Evolutionary conservation across 495 filamentous ascomycete genomes (phyloP).

Genomic region (Parathielavia hyrcaniae): DNA sequence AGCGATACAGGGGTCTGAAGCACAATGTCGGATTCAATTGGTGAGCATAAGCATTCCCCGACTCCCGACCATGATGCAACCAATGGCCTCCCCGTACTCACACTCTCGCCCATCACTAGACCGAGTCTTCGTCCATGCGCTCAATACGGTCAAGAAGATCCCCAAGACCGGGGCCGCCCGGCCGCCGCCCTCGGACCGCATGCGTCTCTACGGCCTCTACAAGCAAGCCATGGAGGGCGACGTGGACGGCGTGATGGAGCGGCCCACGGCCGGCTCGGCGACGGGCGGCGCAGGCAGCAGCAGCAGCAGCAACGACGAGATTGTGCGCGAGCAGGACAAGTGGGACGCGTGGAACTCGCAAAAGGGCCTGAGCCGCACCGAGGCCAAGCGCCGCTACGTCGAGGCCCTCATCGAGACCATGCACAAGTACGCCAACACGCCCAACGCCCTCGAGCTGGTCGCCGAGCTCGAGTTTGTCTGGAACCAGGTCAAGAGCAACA

Average conservation of each 20-base stretch:
- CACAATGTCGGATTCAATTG: slow-evolving; percentile 24
- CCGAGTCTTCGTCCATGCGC: slow-evolving; percentile 95
- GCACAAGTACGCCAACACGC: slow-evolving; percentile 83
- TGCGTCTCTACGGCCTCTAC: slow-evolving; percentile 93
- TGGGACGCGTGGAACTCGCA: slow-evolving; percentile 92
- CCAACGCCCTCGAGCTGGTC: slow-evolving; percentile 80
- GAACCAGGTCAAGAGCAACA: slow-evolving; percentile 91
- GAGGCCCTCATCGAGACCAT: slow-evolving; percentile 90
- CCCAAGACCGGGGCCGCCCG: slow-evolving; percentile 84
- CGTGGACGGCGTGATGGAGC: slow-evolving; percentile 84
- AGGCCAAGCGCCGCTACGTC: slow-evolving; percentile 92
- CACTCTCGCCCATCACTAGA: slow-evolving; percentile 49
- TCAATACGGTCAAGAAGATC: slow-evolving; percentile 97
- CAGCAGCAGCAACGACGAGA: slow-evolving; percentile 37
- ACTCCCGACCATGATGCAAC: neutral
- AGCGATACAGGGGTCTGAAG: neutral
- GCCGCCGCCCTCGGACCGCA: slow-evolving; percentile 74
- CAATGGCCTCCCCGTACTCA: slow-evolving; percentile 19
- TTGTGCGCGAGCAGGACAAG: slow-evolving; percentile 54
- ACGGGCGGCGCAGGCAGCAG: neutral
- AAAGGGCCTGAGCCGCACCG: slow-evolving; percentile 71
- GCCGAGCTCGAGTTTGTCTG: slow-evolving; percentile 97
- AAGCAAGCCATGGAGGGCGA: slow-evolving; percentile 99
- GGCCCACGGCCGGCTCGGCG: slow-evolving; percentile 49
- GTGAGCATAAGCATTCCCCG: slow-evolving; percentile 1